Conservation (phyloP, 345 rosid genomes). For the Melastoma malabathricum region DNA sequence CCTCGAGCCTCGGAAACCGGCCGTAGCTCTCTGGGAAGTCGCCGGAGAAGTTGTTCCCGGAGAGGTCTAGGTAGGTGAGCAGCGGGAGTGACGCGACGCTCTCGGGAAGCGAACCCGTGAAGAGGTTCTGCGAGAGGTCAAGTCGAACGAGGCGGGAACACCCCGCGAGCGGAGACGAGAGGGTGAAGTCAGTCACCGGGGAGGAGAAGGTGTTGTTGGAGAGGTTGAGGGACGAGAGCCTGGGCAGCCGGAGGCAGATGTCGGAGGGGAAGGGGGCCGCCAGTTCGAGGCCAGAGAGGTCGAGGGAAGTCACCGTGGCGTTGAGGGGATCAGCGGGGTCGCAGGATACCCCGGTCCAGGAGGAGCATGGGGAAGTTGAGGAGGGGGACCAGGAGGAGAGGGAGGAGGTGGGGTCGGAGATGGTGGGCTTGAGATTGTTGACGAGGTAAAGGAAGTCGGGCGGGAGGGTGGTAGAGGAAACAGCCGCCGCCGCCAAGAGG, state of each 20-base stretch:
- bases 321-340: conserved; percentile 13
- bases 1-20: conserved; percentile 58
- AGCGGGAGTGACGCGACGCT: conserved; percentile 42
- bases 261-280: conserved; percentile 63
- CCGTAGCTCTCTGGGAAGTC: conserved; percentile 61
- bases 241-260: conserved; percentile 56
- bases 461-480: conserved; percentile 3
- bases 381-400: conserved; percentile 36
- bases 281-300: conserved; percentile 43
- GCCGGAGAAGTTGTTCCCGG: conserved; percentile 87
- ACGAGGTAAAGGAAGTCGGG: conserved; percentile 32
- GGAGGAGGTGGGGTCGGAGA: conserved; percentile 24
- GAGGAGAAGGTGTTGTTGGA: conserved; percentile 42
- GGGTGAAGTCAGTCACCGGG: conserved; percentile 16
- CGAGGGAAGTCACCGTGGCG: conserved; percentile 45
- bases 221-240: conserved; percentile 38
- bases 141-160: conserved; percentile 50
- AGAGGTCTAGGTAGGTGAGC: conserved; percentile 47
- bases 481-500: neutral
- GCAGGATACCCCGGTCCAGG: conserved; percentile 30
- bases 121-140: conserved; percentile 68
- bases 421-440: conserved; percentile 14
- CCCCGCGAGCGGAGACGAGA: conserved; percentile 48
- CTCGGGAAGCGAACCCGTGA: conserved; percentile 53
- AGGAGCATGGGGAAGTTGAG: conserved; percentile 23